Evolutionary conservation across 768 basidiomycete species (phyloP), one percentile per base, ranked within the genome.

Genomic region (Nevesoporus exiguus): DNA sequence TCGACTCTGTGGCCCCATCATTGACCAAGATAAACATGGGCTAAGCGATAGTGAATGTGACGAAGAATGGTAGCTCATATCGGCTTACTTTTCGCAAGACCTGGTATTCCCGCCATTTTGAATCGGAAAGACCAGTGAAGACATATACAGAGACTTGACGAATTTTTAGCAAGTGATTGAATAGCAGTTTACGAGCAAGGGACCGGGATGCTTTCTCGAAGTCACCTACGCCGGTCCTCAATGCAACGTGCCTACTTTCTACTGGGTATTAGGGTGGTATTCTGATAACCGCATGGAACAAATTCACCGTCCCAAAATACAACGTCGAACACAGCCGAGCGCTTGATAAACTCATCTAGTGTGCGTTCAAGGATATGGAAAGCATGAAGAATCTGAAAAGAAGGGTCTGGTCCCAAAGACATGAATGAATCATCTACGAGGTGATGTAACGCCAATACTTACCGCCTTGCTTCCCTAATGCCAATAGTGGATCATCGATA

Each of bases 11-110:
- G 8, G 75, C 79, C 7, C 82, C 84, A 51, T 84, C 84, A 54
- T 80, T 78, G 19, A 74, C 70, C 69, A 88, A 72, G 27, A 80
- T 73, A 51, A 86, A 86, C 84, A 88, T 85, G 1, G 87, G 86
- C 83, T 86, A 55, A 27, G 31, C 14, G 7, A 36, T 3, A 5
- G 44, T 73, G 40, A 69, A 55, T 15, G 33, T 24, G 37, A 27
- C 33, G 37, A 11, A 34, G 7, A 42, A 6, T 7, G 5, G 4
- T 5, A 10, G 5, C 5, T 2, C 2, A 29, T 29, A 5, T 11
- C 19, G 42, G 52, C 61, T 31, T 50, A 81, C 79, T 69, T 80
- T 77, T 55, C 66, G 73, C 14, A 59, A 55, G 21, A 63, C 52
- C 31, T 71, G 73, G 59, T 82, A 84, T 3, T 65, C 64, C 9